A percentile compares a stretch with the other conserved stretches of the same genome.
phyloP scores from a whole-genome alignment of 2,329 filamentous ascomycete species.

The Sporothrix pallida region DNA sequence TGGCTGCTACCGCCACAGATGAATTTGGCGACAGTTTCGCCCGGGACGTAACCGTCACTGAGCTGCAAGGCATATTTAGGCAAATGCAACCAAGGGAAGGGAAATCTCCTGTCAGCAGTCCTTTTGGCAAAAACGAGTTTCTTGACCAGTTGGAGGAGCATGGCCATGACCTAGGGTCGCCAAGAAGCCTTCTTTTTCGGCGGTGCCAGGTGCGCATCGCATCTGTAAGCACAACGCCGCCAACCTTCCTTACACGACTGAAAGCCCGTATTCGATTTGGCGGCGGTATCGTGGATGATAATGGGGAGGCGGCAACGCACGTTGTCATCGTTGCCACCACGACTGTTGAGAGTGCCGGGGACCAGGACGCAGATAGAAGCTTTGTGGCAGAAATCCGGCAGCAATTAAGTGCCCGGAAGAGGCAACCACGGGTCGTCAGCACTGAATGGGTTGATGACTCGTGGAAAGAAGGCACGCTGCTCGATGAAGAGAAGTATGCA shows the following conservation, averaged over 20 bases:
- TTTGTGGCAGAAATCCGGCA: conserved; percentile 53
- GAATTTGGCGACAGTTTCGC: conserved; percentile 82
- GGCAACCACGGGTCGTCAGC: conserved; percentile 71
- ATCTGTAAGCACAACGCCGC: conserved; percentile 30
- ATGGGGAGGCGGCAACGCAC: conserved; percentile 70
- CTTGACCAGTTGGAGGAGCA: conserved; percentile 61
- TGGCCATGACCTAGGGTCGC: conserved; percentile 58
- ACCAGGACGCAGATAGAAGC: conserved; percentile 42
- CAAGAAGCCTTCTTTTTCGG: conserved; percentile 61
- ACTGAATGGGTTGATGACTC: conserved; percentile 77
- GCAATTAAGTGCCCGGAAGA: conserved; percentile 52
- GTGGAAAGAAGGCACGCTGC: conserved; percentile 76
- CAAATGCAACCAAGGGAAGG: conserved; percentile 39
- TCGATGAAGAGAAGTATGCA: conserved; percentile 75
- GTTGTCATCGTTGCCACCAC: conserved; percentile 61
- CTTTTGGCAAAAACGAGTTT: conserved; percentile 55
- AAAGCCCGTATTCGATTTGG: conserved; percentile 70
- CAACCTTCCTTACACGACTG: conserved; percentile 38
- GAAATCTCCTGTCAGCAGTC: conserved; percentile 1
- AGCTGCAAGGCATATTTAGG: conserved; percentile 51
- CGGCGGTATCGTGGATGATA: conserved; percentile 63
- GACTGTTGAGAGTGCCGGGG: conserved; percentile 46
- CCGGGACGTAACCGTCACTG: conserved; percentile 57
- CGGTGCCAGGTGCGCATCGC: conserved; percentile 53
- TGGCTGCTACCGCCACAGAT: conserved; percentile 70